Base-by-base conservation (phyloP, 2,329 filamentous ascomycete genomes). In the Fusarium pseudoanthophilum region DNA sequence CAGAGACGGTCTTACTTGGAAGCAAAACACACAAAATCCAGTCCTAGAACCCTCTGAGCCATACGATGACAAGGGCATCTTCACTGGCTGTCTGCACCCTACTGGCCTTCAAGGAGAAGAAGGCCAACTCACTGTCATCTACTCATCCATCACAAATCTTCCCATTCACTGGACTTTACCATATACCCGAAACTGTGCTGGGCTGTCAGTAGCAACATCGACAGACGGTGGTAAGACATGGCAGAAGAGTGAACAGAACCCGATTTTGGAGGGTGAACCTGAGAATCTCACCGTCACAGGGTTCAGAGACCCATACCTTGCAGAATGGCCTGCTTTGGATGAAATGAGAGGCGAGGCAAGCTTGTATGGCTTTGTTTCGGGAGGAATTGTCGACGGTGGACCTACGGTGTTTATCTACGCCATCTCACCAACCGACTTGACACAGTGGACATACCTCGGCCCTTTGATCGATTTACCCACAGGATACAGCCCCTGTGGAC, bases 61-160 rank as follows among this genome's bases (percentile, higher is more conserved):
- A 13, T 88, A 88, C 73, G 85, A 89, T 64, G 81, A 84, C 4
- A 80, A 87, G 18, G 87, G 87, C 2, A 85, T 88, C 37, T 89
- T 89, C 76, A 86, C 84, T 9, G 87, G 87, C 7, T 86, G 85
- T 42, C 82, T 83, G 8, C 83, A 85, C 68, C 84, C 87, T 4
- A 84, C 86, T 13, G 87, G 87, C 18, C 77, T 86, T 1, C 72
- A 82, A 8, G 86, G 85, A 37, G 82, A 86, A 39, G 61, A 77
- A 16, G 75, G 64, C 14, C 75, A 79, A 30, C 70, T 83, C 18
- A 80, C 77, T 15, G 72, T 79, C 8, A 71, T 83, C 8, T 84
- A 84, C 64, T 79, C 82, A 4, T 82, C 81, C 11, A 77, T 82
- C 20, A 59, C 69, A 37, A 59, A 76, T 11, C 75, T 83, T 7